Percentiles rank a stretch among this genome's conserved stretches.
Evolutionary conservation across 108 stramenopile genomes (phyloP).

Genomic region (Nitzschia sp.): DNA sequence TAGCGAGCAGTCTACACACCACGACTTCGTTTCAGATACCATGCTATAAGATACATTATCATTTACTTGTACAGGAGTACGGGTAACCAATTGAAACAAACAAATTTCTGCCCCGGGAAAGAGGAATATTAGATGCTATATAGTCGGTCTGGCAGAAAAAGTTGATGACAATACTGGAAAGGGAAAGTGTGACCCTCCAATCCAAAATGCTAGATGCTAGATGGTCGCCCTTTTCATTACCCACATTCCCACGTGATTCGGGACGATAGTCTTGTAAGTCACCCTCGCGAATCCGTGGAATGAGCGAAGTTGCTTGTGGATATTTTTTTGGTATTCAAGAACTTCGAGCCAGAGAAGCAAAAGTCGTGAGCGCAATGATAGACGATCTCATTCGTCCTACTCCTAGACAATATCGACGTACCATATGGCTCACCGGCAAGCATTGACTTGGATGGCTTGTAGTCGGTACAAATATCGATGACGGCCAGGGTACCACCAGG

Average conservation of each 20-base stretch:
- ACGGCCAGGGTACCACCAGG: constrained; percentile 69
- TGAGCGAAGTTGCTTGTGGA: constrained; percentile 57
- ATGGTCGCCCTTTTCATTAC: no score
- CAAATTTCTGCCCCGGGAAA: no score
- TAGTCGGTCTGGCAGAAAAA: no score
- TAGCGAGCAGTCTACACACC: no score
- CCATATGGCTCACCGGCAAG: constrained; percentile 84
- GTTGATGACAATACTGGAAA: no score
- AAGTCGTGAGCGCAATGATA: neutral
- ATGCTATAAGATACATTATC: no score
- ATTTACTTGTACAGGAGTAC: no score
- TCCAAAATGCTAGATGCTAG: no score
- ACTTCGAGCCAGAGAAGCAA: constrained; percentile 9
- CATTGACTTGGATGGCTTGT: constrained; percentile 61
- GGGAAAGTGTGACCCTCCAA: no score
- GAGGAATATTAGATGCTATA: no score
- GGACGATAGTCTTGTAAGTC: constrained; percentile 33
- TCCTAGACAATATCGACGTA: neutral
- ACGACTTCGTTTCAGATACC: no score
- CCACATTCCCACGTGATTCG: constrained; percentile 54
- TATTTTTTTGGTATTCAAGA: constrained; percentile 84
- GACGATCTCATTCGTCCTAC: neutral
- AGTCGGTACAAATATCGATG: constrained; percentile 70
- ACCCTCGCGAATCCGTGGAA: constrained; percentile 28
- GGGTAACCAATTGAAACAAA: no score